Percentiles rank a stretch among this genome's conserved stretches.
Evolutionary conservation across 805 yeast species (phyloP).

Genomic region (Kuraishia piskuri): DNA sequence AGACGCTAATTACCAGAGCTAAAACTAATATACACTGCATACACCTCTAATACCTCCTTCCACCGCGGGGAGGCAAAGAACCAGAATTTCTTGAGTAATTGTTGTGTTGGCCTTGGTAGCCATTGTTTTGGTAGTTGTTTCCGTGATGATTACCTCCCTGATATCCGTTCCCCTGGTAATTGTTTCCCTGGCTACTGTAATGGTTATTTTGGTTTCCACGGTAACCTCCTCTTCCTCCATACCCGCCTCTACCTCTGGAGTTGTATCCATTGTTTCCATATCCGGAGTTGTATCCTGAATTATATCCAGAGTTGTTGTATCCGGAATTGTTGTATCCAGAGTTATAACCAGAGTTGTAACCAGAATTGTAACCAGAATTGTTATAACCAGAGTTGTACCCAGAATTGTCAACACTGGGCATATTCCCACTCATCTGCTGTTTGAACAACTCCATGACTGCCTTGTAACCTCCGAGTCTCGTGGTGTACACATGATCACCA

Average conservation of each 20-base stretch:
- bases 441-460: constrained; percentile 28
- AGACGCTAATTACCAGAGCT: background rate
- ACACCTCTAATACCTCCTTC: background rate
- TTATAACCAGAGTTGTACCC: background rate
- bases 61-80: constrained; percentile 1
- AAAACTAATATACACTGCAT: background rate
- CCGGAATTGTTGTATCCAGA: background rate
- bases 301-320: constrained; percentile 4
- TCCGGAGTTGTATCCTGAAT: constrained; percentile 9
- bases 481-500: constrained; percentile 33
- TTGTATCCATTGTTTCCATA: constrained; percentile 6
- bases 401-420: too few relatives aligned
- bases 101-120: constrained; percentile 8
- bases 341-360: background rate
- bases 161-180: constrained; percentile 6
- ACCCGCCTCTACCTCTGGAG: constrained; percentile 10
- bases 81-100: constrained; percentile 3
- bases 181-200: background rate
- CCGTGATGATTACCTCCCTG: constrained; percentile 12
- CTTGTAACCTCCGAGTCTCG: constrained; percentile 44
- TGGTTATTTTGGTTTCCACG: constrained; percentile 6
- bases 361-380: background rate
- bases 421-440: constrained; percentile 11
- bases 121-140: constrained; percentile 10
- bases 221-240: constrained; percentile 12